A percentile compares a stretch with the other conserved stretches of the same genome.
These are phyloP conservation scores for Lactarius sp. DNA, from an alignment of 768 basidiomycete species.

Conservation along the genomic window DNA sequence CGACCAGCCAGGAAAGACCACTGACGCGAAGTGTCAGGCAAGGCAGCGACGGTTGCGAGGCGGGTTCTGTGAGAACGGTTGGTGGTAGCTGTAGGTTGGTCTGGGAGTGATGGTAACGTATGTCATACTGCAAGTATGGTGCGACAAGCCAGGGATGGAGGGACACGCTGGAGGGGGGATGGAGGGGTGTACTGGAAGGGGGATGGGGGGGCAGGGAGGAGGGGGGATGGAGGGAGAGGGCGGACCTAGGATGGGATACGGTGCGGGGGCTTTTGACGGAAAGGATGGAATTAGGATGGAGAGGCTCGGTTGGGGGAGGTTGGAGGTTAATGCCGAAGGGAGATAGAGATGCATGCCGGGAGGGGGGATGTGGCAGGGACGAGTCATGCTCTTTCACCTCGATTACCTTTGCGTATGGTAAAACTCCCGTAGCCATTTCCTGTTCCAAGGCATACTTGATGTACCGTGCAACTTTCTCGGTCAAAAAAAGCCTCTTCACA, in stretches of 20 bases:
- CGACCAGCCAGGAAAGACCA: slow-evolving; percentile 1
- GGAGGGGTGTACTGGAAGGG: no score
- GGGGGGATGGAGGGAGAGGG: no score
- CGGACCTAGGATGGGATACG: no score
- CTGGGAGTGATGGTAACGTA: background rate
- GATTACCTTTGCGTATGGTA: background rate
- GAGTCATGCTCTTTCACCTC: no score
- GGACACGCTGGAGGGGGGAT: background rate
- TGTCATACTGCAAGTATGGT: slow-evolving; percentile 5
- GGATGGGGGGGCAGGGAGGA: background rate
- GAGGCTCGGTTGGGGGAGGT: no score
- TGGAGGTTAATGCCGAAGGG: no score
- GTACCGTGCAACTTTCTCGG: background rate
- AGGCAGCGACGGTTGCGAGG: background rate
- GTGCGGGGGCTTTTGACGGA: no score
- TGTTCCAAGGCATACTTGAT: background rate
- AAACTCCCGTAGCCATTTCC: background rate
- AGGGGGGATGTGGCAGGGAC: no score
- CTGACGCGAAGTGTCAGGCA: background rate
- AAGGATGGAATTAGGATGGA: no score
- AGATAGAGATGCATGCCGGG: no score
- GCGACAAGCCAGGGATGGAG: background rate
- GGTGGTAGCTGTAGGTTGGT: background rate
- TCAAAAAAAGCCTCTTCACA: background rate
- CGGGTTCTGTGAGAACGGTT: background rate